These are phyloP conservation scores for Eudorina sp. DNA, from an alignment of 139 green algal genomes.

Conservation along the genomic window DNA sequence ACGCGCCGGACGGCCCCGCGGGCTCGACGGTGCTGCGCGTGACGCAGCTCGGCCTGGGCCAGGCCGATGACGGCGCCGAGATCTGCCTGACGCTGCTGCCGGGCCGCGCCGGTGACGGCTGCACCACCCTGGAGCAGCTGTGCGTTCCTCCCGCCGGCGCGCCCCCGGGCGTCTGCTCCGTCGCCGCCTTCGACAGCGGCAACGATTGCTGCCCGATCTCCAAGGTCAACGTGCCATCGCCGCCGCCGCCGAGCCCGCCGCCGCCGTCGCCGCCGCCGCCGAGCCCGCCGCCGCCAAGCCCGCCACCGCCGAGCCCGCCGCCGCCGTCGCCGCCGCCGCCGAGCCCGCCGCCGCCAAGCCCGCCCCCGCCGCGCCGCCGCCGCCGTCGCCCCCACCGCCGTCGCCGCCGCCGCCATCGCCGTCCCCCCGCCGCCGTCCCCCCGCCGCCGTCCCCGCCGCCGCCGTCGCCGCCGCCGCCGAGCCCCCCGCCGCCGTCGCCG, in stretches of 20 bases:
- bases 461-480: not conserved
- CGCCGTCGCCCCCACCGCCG: not conserved
- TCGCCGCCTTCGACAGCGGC: not conserved
- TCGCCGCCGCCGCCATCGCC: not conserved
- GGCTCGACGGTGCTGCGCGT: not conserved
- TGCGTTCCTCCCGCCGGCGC: constrained; percentile 28
- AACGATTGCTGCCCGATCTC: constrained; percentile 36
- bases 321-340: not conserved
- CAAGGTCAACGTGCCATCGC: not conserved
- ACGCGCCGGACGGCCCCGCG: not conserved
- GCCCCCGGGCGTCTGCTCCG: constrained; percentile 21
- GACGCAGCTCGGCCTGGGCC: constrained; percentile 20
- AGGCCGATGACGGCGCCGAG: not conserved
- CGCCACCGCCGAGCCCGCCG: not conserved
- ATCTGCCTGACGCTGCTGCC: not conserved
- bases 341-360: not conserved
- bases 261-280: not conserved
- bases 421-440: too few relatives aligned
- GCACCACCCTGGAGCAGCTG: constrained; percentile 23
- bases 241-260: not conserved
- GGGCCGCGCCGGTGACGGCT: not conserved
- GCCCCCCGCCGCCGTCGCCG: not conserved
- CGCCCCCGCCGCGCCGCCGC: not conserved
- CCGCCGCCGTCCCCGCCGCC: not conserved
- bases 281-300: not conserved